These are phyloP conservation scores for Protomyces gravidus DNA, from an alignment of 1,139 yeast genomes.

Conservation along the genomic window DNA sequence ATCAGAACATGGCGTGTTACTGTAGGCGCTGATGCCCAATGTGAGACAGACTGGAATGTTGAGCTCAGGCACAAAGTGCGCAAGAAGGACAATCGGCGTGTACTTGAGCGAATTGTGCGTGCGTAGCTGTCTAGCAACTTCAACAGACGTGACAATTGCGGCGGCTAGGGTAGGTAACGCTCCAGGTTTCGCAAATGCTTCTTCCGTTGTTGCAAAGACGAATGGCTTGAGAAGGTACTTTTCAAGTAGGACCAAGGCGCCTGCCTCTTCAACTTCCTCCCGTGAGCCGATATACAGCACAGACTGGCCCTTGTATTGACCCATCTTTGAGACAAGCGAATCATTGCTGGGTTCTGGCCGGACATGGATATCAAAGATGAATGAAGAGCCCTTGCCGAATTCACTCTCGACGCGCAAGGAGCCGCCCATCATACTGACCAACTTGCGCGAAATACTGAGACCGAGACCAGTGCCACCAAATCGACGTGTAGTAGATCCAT, in stretches of 20 bases:
- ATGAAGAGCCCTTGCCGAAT: conserved; percentile 53
- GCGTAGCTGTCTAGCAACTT: conserved; percentile 65
- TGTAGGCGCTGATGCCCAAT: conserved; percentile 80
- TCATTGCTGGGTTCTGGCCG: conserved; percentile 78
- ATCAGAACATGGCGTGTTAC: conserved; percentile 79
- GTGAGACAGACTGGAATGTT: conserved; percentile 79
- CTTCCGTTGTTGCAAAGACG: conserved; percentile 45
- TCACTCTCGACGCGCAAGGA: conserved; percentile 49
- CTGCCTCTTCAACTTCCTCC: conserved; percentile 52
- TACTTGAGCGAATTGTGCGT: conserved; percentile 69
- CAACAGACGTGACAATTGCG: conserved; percentile 74
- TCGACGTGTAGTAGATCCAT: conserved; percentile 54
- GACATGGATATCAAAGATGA: conserved; percentile 42
- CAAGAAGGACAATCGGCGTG: conserved; percentile 71
- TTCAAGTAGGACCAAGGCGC: conserved; percentile 47
- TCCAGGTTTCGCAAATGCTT: conserved; percentile 40
- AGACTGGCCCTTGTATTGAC: conserved; percentile 68
- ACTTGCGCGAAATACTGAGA: conserved; percentile 54
- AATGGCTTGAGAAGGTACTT: conserved; percentile 45
- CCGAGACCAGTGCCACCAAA: conserved; percentile 62
- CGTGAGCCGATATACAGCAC: conserved; percentile 66
- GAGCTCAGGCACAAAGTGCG: conserved; percentile 71
- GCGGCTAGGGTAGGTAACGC: conserved; percentile 59
- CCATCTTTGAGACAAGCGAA: conserved; percentile 62
- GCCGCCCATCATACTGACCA: conserved; percentile 59